Base-by-base conservation (phyloP, 73 alveolate species). In the Paraurostyla sp. region DNA sequence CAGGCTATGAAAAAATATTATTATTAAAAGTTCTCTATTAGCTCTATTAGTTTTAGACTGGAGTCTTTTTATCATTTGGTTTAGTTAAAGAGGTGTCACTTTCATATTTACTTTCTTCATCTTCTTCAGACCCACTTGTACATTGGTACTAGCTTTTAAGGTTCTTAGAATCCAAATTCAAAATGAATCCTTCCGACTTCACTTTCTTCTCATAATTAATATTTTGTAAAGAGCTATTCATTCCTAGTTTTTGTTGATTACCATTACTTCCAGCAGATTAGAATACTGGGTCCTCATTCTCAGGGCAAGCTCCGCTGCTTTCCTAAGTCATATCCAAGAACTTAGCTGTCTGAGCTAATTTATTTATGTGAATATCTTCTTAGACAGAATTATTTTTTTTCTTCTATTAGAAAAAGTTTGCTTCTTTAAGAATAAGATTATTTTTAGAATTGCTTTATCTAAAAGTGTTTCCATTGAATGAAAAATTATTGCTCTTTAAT, bases 231-330 rank as follows among this genome's bases (percentile, higher is more conserved):
- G n/a, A n/a, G n/a, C n/a, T n/a, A n/a, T n/a, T n/a, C n/a, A n/a
- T n/a, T n/a, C n/a, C n/a, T n/a, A n/a, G n/a, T n/a, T n/a, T n/a
- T n/a, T n/a, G n/a, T n/a, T n/a, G n/a, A n/a, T n/a, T n/a, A n/a
- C n/a, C n/a, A n/a, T n/a, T n/a, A n/a, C n/a, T n/a, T n/a, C n/a
- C n/a, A n/a, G n/a, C n/a, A n/a, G n/a, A n/a, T n/a, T n/a, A n/a
- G n/a, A n/a, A n/a, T n/a, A n/a, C n/a, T n/a, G n/a, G n/a, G n/a
- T n/a, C n/a, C n/a, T n/a, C n/a, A 30, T 60, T 60, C 7, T 60
- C 78, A 30, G 78, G 78, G 23, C 78, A 60, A 9, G 50, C 78
- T 9, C 78, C 78, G 49, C 78, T 60, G 23, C 78, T 60, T 25
- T 60, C 78, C 23, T 60, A 50, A 60, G 78, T 60, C 29, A 60